phyloP scores from a whole-genome alignment of 768 basidiomycete species.

The Porphyrellus cyaneotinctus region DNA sequence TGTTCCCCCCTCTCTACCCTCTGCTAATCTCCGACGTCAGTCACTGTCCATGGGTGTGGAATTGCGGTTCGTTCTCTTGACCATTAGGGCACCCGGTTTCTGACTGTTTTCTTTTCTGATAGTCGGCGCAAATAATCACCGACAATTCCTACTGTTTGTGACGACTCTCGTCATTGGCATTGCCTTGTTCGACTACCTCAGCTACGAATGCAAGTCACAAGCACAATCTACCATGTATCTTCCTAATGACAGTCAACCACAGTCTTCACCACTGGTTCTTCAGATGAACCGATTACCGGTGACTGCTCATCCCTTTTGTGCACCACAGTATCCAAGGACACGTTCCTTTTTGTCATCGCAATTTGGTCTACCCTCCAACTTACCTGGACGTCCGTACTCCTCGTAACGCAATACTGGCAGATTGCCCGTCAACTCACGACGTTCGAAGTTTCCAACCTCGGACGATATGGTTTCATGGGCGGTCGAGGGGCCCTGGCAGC shows the following conservation, averaged over 20 bases:
- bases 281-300: background rate
- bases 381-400: constrained; percentile 88
- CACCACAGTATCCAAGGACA: constrained; percentile 62
- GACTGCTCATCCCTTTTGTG: constrained; percentile 50
- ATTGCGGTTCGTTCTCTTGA: constrained; percentile 65
- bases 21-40: constrained; percentile 38
- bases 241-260: background rate
- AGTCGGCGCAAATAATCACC: constrained; percentile 93
- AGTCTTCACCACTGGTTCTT: constrained; percentile 54
- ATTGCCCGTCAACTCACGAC: constrained; percentile 94
- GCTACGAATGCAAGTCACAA: constrained; percentile 65
- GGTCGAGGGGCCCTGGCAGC: constrained; percentile 73
- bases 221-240: background rate
- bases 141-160: constrained; percentile 95
- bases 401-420: constrained; percentile 88
- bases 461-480: constrained; percentile 96
- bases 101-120: constrained; percentile 8
- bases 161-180: constrained; percentile 80
- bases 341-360: constrained; percentile 80
- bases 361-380: constrained; percentile 90
- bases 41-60: constrained; percentile 99
- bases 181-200: constrained; percentile 75
- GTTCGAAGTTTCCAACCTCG: constrained; percentile 91
- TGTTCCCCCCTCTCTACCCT: background rate
- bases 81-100: background rate